A percentile compares a stretch with the other conserved stretches of the same genome.
Evolutionary conservation across 2,329 filamentous ascomycete species (phyloP).

Genomic region (Xenosphaeropsis pyriputrescens): DNA sequence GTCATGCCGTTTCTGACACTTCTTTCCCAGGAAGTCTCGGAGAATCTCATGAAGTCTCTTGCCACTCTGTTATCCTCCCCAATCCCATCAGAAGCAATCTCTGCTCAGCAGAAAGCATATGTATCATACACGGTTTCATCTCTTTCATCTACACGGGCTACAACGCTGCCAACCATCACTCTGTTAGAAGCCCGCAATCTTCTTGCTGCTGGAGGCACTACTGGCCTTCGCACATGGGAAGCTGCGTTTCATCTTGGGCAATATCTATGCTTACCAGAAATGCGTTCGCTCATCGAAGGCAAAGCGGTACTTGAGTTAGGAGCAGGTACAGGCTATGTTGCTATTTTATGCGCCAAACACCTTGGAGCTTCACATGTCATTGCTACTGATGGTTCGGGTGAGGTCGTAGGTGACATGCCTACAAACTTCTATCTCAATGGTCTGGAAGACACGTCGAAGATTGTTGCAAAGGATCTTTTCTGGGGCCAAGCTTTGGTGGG

Average conservation of each 20-base stretch:
- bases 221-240: slow-evolving; percentile 70
- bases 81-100: slow-evolving; percentile 45
- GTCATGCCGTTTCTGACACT: slow-evolving; percentile 8
- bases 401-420: slow-evolving; percentile 51
- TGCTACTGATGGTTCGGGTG: slow-evolving; percentile 61
- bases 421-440: slow-evolving; percentile 57
- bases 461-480: slow-evolving; percentile 38
- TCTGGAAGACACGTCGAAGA: slow-evolving; percentile 35
- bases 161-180: slow-evolving; percentile 29
- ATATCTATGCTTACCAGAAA: slow-evolving; percentile 34
- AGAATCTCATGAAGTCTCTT: slow-evolving; percentile 60
- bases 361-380: slow-evolving; percentile 43
- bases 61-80: slow-evolving; percentile 48
- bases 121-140: slow-evolving; percentile 48
- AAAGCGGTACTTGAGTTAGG: slow-evolving; percentile 59
- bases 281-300: slow-evolving; percentile 22
- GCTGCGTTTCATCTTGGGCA: slow-evolving; percentile 60
- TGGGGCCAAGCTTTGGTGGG: slow-evolving; percentile 23
- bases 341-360: slow-evolving; percentile 57
- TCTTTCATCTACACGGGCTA: slow-evolving; percentile 1
- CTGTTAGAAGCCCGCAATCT: slow-evolving; percentile 55
- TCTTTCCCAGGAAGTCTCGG: slow-evolving; percentile 58
- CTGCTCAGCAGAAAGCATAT: slow-evolving; percentile 57
- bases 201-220: slow-evolving; percentile 57
- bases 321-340: slow-evolving; percentile 62